phyloP scores from a whole-genome alignment of 2,329 filamentous ascomycete species.

The Colletotrichum sp. region DNA sequence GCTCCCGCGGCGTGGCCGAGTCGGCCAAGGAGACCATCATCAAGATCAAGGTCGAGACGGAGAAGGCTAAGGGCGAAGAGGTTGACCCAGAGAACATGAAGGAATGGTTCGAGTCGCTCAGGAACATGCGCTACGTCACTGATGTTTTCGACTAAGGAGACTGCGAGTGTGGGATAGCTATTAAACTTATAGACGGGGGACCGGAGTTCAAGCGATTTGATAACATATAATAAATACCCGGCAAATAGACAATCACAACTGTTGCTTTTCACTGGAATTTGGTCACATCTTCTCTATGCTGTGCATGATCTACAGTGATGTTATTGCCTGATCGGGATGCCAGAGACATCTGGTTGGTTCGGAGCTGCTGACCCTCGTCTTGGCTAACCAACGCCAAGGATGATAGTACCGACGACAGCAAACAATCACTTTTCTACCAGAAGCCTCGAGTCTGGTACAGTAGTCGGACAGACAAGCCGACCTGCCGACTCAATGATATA shows the following conservation, averaged over 20 bases:
- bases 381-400: background rate
- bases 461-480: background rate
- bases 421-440: background rate
- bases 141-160: constrained; percentile 64
- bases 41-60: constrained; percentile 25
- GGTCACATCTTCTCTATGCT: background rate
- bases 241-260: background rate
- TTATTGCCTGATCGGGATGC: background rate
- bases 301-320: background rate
- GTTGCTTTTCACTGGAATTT: background rate
- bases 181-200: background rate
- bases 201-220: background rate
- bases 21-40: constrained; percentile 39
- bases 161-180: background rate
- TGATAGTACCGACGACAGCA: background rate
- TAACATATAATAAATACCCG: background rate
- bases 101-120: constrained; percentile 53
- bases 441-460: background rate
- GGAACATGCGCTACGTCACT: constrained; percentile 63
- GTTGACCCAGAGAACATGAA: constrained; percentile 42
- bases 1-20: constrained; percentile 50
- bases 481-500: background rate
- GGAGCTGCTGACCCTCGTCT: background rate
- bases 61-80: constrained; percentile 33
- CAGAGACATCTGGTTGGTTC: background rate